A percentile compares a stretch with the other conserved stretches of the same genome.
These are phyloP conservation scores for Fusarium verticillioides DNA, from an alignment of 2,329 filamentous ascomycete genomes.

Conservation along the genomic window DNA sequence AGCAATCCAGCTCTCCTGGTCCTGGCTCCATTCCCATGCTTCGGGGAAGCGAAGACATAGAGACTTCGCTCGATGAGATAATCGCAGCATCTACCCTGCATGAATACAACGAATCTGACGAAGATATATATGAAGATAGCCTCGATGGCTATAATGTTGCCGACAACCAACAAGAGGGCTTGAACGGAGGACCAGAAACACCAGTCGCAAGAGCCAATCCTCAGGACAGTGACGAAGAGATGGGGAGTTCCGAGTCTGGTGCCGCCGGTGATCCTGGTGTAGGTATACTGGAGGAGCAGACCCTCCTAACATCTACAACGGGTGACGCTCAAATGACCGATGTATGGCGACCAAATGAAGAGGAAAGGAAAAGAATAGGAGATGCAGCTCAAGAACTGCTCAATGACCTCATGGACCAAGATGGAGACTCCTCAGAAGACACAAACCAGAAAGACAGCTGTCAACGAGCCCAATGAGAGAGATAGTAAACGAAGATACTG, in stretches of 20 bases:
- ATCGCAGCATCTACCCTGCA: too few species aligned
- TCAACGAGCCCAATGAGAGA: neutral
- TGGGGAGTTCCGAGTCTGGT: neutral
- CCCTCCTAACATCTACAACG: neutral
- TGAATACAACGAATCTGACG: neutral
- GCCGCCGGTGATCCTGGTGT: neutral
- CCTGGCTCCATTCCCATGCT: neutral
- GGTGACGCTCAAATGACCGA: conserved; percentile 8
- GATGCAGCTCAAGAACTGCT: neutral
- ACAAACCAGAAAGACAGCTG: neutral
- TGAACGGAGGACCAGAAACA: neutral
- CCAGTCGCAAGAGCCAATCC: neutral
- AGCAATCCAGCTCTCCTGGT: neutral
- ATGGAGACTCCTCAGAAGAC: neutral
- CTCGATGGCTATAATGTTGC: neutral
- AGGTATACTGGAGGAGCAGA: neutral
- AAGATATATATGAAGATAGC: neutral
- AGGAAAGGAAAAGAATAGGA: neutral
- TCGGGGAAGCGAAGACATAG: neutral
- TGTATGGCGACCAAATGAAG: neutral
- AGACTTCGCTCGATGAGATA: neutral
- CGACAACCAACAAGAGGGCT: neutral
- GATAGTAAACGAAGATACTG: neutral
- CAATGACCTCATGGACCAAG: neutral
- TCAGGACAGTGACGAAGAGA: neutral